Base-by-base conservation (phyloP, 345 rosid species). In the Mallotus nudiflorus region DNA sequence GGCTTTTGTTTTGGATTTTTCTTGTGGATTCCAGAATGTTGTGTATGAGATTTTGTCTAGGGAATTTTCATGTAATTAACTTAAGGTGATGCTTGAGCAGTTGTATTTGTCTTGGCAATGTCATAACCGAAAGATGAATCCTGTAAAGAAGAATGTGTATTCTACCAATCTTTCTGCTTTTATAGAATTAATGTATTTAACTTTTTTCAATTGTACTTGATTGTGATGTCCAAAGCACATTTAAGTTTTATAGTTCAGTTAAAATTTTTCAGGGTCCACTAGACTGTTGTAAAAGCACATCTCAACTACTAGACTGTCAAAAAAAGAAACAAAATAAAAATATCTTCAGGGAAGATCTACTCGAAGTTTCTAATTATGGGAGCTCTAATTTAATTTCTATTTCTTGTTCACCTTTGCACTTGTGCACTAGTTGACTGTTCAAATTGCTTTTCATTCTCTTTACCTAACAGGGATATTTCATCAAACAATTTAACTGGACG, bases 381-480 rank as follows among this genome's bases (percentile, higher is more conserved):
- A 45, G 46, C n/a, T 29, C 51, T 59, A 16, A 45, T 37, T 46
- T 48, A 31, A 25, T 24, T 49, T 24, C 11, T 15, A 28, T 28
- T 50, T 56, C 15, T 40, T n/a, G n/a, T n/a, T 69, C 11, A 20
- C 33, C 53, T 65, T 12, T 64, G 45, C 39, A 59, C 53, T 55
- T 40, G 20, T 44, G 60, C 33, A 4, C 57, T 14, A 46, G 44
- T 20, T 28, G 51, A 48, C 73, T 54, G 55, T 33, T 59, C 50
- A 10, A 15, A 29, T 65, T 49, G 20, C 56, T 73, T 45, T 62
- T 12, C 9, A 37, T 42, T 72, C 63, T 8, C 33, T 60, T 75
- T 57, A 39, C 51, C 50, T 76, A 31, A 44, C 86, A 91, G 98
- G 81, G 98, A 93, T 81, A 81, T 93, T 68, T 91, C 98, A 46